These are phyloP conservation scores for Colletotrichum falcatum DNA, from an alignment of 2,329 filamentous ascomycete genomes.

Conservation along the genomic window DNA sequence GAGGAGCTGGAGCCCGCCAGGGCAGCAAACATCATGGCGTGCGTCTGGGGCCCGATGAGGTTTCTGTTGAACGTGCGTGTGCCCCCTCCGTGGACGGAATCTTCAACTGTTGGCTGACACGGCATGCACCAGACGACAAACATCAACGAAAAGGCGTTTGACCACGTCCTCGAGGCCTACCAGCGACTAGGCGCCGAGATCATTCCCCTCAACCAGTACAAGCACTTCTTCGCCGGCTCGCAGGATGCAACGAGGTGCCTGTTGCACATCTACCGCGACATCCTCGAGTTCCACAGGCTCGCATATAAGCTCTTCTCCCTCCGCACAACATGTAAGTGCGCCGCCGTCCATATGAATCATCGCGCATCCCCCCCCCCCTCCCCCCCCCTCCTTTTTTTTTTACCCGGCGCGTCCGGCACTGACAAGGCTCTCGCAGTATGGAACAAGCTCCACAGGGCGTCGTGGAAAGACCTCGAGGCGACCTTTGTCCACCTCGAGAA, in stretches of 20 bases:
- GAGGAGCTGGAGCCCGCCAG: background rate
- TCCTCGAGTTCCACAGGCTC: slow-evolving; percentile 24
- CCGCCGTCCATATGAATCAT: background rate
- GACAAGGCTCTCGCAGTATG: slow-evolving; percentile 20
- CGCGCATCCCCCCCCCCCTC: background rate
- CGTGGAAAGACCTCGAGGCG: slow-evolving; percentile 27
- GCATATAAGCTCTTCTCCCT: slow-evolving; percentile 33
- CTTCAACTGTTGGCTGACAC: background rate
- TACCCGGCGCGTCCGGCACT: no score
- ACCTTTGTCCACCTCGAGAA: slow-evolving; percentile 20
- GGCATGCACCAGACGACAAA: slow-evolving; percentile 15
- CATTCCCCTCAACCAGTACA: slow-evolving; percentile 3
- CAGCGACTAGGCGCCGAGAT: slow-evolving; percentile 28
- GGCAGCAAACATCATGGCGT: slow-evolving; percentile 42
- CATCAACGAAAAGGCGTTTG: slow-evolving; percentile 33
- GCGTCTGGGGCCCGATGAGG: slow-evolving; percentile 48
- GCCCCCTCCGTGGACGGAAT: fast-evolving
- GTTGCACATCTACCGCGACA: slow-evolving; percentile 26
- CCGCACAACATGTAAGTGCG: slow-evolving; percentile 18
- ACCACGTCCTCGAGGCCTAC: slow-evolving; percentile 38
- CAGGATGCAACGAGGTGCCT: slow-evolving; percentile 12
- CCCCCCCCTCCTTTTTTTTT: no score
- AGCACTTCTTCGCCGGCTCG: slow-evolving; percentile 8
- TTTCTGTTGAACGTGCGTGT: slow-evolving; percentile 43
- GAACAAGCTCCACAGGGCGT: slow-evolving; percentile 26